phyloP scores from a whole-genome alignment of 345 rosid species.

The Eucalyptus camaldulensis region DNA sequence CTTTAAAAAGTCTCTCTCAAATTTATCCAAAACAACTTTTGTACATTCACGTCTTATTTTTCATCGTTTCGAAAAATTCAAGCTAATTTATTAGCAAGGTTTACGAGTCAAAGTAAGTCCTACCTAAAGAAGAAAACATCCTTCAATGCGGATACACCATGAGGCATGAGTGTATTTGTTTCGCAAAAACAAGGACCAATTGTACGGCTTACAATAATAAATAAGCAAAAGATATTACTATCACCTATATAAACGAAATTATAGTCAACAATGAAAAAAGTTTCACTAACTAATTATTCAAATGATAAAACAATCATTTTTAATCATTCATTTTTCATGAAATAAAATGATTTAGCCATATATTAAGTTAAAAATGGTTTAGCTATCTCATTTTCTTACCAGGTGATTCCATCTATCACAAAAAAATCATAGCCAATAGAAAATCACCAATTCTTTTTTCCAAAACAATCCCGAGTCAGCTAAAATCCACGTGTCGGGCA shows the following conservation, averaged over 20 bases:
- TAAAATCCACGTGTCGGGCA: not conserved
- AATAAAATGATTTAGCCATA: no score
- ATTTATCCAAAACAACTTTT: not conserved
- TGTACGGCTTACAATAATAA: not conserved
- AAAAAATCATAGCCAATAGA: not conserved
- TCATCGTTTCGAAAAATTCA: not conserved
- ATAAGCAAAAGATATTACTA: not conserved
- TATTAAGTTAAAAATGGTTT: no score
- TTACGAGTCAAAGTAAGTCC: not conserved
- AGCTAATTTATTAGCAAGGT: not conserved
- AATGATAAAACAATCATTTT: rapidly evolving
- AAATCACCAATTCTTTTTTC: not conserved
- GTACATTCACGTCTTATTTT: not conserved
- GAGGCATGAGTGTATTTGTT: rapidly evolving
- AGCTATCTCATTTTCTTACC: not conserved
- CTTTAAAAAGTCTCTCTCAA: not conserved
- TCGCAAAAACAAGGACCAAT: rapidly evolving
- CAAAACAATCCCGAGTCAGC: rapidly evolving
- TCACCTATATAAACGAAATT: not conserved
- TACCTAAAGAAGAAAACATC: not conserved
- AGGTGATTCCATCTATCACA: not conserved
- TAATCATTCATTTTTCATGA: rapidly evolving
- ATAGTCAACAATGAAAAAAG: rapidly evolving
- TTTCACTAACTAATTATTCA: rapidly evolving
- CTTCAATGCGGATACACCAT: rapidly evolving